Percentiles rank a stretch among this genome's conserved stretches.
Evolutionary conservation across 2,329 filamentous ascomycete species (phyloP).

Genomic region (Colletotrichum tropicale): DNA sequence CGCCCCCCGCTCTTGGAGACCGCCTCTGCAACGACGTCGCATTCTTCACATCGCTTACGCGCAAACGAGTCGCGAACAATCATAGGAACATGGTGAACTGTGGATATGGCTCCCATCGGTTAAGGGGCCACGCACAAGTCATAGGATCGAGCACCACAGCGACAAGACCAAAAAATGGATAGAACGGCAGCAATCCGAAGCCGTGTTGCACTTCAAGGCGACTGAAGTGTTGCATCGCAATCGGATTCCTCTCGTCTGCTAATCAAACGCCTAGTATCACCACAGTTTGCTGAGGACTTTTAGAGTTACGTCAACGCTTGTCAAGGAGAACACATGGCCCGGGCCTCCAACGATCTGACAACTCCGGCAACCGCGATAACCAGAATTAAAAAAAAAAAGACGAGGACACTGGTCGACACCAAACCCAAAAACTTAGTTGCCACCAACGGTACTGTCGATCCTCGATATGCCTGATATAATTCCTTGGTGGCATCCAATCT

Average conservation of each 20-base stretch:
- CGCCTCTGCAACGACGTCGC: constrained; percentile 14
- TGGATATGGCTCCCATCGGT: background rate
- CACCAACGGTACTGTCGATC: background rate
- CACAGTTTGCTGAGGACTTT: background rate
- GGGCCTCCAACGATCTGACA: background rate
- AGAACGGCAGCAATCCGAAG: background rate
- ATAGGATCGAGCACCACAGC: background rate
- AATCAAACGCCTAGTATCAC: background rate
- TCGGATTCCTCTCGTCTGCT: background rate
- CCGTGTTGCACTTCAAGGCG: background rate
- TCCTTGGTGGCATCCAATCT: background rate
- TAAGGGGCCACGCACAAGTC: background rate
- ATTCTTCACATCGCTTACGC: constrained; percentile 17
- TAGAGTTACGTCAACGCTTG: background rate
- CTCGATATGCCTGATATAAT: background rate
- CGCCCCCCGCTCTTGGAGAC: background rate
- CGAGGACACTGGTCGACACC: background rate
- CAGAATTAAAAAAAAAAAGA: background rate
- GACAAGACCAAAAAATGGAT: background rate
- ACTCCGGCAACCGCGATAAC: background rate
- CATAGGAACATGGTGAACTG: background rate
- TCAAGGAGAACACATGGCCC: background rate
- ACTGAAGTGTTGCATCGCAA: background rate
- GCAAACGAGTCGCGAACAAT: constrained; percentile 2
- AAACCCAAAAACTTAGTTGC: background rate